Base-by-base conservation (phyloP, 106 monocot species). In the Allium sativum region DNA sequence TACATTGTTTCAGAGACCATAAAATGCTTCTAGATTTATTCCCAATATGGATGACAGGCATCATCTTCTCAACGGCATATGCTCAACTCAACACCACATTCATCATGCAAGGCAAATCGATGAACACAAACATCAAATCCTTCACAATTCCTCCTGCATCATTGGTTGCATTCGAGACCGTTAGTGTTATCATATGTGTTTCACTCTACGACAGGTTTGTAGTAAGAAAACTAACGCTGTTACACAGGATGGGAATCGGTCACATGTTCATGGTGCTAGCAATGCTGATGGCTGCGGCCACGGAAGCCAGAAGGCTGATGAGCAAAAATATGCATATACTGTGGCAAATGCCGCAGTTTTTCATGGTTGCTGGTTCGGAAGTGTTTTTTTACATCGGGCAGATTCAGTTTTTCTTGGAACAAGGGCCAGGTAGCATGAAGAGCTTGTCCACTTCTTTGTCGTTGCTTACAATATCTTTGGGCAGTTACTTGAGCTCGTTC, bases 71-170 rank as follows among this genome's bases (percentile, higher is more conserved):
- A 8, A 62, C 73, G 8, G 65, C 72, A 10, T 80, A 65, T 45
- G 77, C 79, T 16, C 90, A 90, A 58, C 52, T 80, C 51, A 56
- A 65, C 18, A 82, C 82, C 7, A 82, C 79, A 12, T 90, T 90
- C 57, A 71, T 85, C 41, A 72, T 74, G 66, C 90, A 90, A 75
- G 85, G 74, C 4, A 74, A 42, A 19, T 65, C 62, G 20, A 77
- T 85, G 85, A 53, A 89, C 62, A 76, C 59, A 9, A 74, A 9
- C 19, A 46, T 87, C 13, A 54, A 67, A 1, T 70, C 73, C 21
- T 63, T 87, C 22, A 67, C 76, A 46, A 61, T 87, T 18, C 87
- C 87, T 44, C 74, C 87, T 9, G 86, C 82, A 12, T 78, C 86
- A 40, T 53, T 87, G 12, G 62, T 21, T 22, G 62, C 81, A 42